These are phyloP conservation scores for Penicillium sp. DNA, from an alignment of 2,329 filamentous ascomycete genomes.

Conservation along the genomic window DNA sequence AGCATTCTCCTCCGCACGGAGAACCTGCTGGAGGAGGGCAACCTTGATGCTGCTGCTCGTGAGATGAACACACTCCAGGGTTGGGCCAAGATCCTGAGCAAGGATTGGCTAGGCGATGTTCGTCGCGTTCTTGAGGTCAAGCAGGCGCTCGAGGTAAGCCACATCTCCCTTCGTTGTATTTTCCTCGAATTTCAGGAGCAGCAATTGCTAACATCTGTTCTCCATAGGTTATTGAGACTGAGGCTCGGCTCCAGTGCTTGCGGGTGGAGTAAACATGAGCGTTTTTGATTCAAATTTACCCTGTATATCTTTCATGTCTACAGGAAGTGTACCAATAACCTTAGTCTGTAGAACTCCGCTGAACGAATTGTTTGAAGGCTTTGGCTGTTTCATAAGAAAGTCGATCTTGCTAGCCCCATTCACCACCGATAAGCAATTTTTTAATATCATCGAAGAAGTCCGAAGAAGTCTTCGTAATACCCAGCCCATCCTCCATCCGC, in stretches of 20 bases:
- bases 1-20: constrained; percentile 89
- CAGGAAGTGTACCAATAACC: constrained; percentile 40
- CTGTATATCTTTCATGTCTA: constrained; percentile 38
- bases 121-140: constrained; percentile 91
- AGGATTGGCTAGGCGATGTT: constrained; percentile 91
- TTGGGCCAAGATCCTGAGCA: constrained; percentile 93
- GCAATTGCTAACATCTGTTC: constrained; percentile 22
- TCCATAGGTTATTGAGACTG: constrained; percentile 78
- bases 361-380: too few relatives aligned
- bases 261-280: constrained; percentile 67
- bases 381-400: too few relatives aligned
- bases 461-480: too few relatives aligned
- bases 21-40: constrained; percentile 86
- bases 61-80: constrained; percentile 93
- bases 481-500: too few relatives aligned
- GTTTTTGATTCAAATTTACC: constrained; percentile 34
- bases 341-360: too few relatives aligned
- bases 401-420: too few relatives aligned
- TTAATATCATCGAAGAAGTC: too few relatives aligned
- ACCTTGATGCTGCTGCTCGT: constrained; percentile 85
- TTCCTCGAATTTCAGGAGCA: neutral
- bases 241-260: constrained; percentile 85
- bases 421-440: too few relatives aligned
- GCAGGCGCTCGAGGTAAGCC: constrained; percentile 90
- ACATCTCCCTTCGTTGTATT: neutral